A percentile compares a stretch with the other conserved stretches of the same genome.
These are phyloP conservation scores for Petunia hybrid DNA, from an alignment of 305 asterid genomes.

Conservation along the genomic window DNA sequence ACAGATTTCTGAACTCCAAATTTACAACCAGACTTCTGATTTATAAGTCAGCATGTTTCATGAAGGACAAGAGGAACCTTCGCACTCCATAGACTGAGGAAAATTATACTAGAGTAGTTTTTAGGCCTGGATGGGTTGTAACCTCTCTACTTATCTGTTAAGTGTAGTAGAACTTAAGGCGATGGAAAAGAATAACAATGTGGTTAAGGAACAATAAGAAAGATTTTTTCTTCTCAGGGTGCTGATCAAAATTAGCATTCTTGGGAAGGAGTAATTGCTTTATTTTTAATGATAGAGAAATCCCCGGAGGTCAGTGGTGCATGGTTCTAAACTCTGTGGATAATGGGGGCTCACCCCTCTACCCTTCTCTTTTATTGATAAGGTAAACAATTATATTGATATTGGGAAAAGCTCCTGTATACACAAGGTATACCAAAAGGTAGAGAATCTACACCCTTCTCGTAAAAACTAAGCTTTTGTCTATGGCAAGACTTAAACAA, in stretches of 20 bases:
- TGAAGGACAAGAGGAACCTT: conserved; percentile 1
- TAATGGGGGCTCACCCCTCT: too few species aligned
- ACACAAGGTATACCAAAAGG: too few species aligned
- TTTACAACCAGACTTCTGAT: conserved; percentile 5
- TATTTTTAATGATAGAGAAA: neutral
- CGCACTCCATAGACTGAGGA: neutral
- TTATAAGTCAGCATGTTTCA: neutral
- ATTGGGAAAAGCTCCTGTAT: too few species aligned
- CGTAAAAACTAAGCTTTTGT: too few species aligned
- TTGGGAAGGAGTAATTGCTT: neutral
- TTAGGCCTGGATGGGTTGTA: neutral
- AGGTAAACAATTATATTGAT: too few species aligned
- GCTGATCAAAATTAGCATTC: neutral
- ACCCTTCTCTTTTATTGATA: neutral
- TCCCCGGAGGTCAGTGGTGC: neutral
- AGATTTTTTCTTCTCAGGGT: neutral
- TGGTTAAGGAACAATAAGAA: conserved; percentile 10
- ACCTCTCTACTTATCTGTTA: neutral
- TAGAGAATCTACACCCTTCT: too few species aligned
- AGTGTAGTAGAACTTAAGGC: neutral
- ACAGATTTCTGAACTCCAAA: neutral
- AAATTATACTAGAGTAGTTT: conserved; percentile 26
- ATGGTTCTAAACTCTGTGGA: neutral
- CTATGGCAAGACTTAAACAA: too few species aligned
- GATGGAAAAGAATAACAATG: neutral